Evolutionary conservation across 495 filamentous ascomycete genomes (phyloP).

Genomic region (Paragyromitra xinjiangensis): DNA sequence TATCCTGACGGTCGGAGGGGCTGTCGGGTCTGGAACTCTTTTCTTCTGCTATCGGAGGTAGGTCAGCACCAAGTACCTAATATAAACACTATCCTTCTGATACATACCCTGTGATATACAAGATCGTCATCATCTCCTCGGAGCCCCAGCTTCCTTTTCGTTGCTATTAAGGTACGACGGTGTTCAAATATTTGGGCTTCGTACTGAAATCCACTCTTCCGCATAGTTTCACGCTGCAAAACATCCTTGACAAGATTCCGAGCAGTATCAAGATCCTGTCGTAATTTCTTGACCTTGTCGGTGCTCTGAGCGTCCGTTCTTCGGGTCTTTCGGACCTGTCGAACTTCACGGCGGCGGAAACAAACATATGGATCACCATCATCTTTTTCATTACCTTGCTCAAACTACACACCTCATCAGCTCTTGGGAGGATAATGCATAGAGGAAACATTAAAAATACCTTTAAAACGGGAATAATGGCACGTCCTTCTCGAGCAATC

Average conservation of each 20-base stretch:
- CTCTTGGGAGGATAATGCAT: background rate
- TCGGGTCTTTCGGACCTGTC: constrained; percentile 92
- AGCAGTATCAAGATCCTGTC: constrained; percentile 90
- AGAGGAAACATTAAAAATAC: constrained; percentile 58
- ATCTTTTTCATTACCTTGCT: constrained; percentile 90
- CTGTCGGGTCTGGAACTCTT: constrained; percentile 67
- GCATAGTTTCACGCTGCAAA: constrained; percentile 77
- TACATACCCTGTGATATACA: constrained; percentile 85
- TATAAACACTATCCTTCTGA: constrained; percentile 39
- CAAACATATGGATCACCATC: constrained; percentile 97
- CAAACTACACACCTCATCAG: constrained; percentile 67
- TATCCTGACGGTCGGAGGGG: constrained; percentile 66
- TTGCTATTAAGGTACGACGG: constrained; percentile 79
- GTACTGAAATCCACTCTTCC: constrained; percentile 75
- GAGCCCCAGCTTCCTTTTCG: constrained; percentile 86
- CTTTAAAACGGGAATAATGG: constrained; percentile 79
- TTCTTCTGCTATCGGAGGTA: constrained; percentile 58
- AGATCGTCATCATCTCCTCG: constrained; percentile 95
- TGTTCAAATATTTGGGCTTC: constrained; percentile 82
- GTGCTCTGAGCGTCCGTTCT: constrained; percentile 91
- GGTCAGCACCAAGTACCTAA: constrained; percentile 70
- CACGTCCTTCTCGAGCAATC: constrained; percentile 69
- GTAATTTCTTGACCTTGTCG: constrained; percentile 90
- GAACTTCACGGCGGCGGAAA: constrained; percentile 94
- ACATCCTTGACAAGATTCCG: constrained; percentile 80